Evolutionary conservation across 495 filamentous ascomycete genomes (phyloP).

Genomic region (Pyrenula aspistea): DNA sequence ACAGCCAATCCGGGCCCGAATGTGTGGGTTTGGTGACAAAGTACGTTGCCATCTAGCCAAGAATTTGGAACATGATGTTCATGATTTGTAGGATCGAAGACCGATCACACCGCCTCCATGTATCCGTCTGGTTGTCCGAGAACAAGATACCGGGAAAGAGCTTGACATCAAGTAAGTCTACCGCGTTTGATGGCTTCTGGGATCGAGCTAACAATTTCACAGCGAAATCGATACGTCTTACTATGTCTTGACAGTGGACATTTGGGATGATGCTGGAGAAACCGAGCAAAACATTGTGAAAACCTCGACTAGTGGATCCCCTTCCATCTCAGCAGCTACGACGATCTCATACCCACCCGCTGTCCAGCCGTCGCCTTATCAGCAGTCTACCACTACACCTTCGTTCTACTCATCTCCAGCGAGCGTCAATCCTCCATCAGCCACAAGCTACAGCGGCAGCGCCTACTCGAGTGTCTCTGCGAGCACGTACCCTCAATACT

Average conservation of each 20-base stretch:
- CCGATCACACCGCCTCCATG: slow-evolving; percentile 96
- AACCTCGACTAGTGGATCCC: slow-evolving; percentile 54
- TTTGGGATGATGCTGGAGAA: slow-evolving; percentile 76
- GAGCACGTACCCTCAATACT: neutral
- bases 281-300: slow-evolving; percentile 90
- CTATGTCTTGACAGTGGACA: slow-evolving; percentile 86
- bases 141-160: slow-evolving; percentile 70
- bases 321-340: slow-evolving; percentile 78
- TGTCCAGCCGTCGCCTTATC: neutral
- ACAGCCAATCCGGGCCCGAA: slow-evolving; percentile 86
- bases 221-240: slow-evolving; percentile 75
- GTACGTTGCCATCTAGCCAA: slow-evolving; percentile 29
- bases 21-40: slow-evolving; percentile 99
- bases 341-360: slow-evolving; percentile 60
- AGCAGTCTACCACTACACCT: neutral
- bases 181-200: slow-evolving; percentile 3
- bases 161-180: slow-evolving; percentile 71
- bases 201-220: slow-evolving; percentile 9
- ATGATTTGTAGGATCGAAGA: slow-evolving; percentile 59
- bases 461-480: neutral
- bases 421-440: neutral
- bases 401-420: neutral
- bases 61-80: neutral
- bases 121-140: slow-evolving; percentile 71
- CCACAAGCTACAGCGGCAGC: slow-evolving; percentile 1